Base-by-base conservation (phyloP, 2,329 filamentous ascomycete species). In the Trichoderma atrobrunneum region DNA sequence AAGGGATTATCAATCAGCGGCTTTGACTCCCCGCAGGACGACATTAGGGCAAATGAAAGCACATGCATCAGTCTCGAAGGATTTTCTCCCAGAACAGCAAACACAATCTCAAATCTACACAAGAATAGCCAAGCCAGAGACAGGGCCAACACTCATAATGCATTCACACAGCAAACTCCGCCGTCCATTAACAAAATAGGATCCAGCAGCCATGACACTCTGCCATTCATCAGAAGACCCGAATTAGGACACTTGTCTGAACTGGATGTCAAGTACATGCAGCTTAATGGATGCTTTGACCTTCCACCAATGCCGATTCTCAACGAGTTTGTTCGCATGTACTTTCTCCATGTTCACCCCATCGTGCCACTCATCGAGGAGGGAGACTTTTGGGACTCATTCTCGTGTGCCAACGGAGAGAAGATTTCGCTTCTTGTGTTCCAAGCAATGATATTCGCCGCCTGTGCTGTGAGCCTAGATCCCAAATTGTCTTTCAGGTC, bases 311-410 rank as follows among this genome's bases (percentile, higher is more conserved):
- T 72, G 60, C 30, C 63, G 4, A 57, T 61, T 18, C 72, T 77
- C 16, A 73, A 77, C 60, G 73, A 76, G 24, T 72, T 77, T 28
- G 24, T 76, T 14, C 57, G 62, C 6, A 72, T 76, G 60, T 77
- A 77, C 70, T 77, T 77, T 39, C 56, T 75, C 2, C 74, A 77
- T 30, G 72, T 76, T 3, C 76, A 77, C 59, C 76, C 76, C 1
- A 73, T 75, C 36, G 60, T 77, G 11, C 76, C 76, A 1, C 16
- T 77, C 7, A 60, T 77, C 14, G 72, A 76, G 16, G 76, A 77
- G 57, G 67, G 67, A 11, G 70, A 75, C 7, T 76, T 77, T 51
- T 75, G 74, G 74, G 62, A 59, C 5, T 71, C 72, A n/a, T 76
- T 82, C 30, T 28, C 60, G n/a, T 30, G 32, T 30, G 59, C 51